A percentile compares a stretch with the other conserved stretches of the same genome.
phyloP scores from a whole-genome alignment of 1,284 basidiomycete species.

The Boletus smithii region DNA sequence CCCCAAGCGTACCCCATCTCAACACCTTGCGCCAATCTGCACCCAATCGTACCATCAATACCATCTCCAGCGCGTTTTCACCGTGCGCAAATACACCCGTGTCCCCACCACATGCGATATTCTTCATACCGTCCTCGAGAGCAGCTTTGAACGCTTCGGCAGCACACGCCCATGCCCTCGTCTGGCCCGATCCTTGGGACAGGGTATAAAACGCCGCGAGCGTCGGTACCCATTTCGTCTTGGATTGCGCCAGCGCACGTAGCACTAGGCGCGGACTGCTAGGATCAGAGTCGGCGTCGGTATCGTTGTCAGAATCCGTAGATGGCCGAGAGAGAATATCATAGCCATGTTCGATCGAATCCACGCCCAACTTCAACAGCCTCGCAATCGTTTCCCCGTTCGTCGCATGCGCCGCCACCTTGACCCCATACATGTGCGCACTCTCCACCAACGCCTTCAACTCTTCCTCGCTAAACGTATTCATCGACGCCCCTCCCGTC shows the following conservation, averaged over 20 bases:
- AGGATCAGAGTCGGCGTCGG: constrained; percentile 1
- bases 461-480: constrained; percentile 48
- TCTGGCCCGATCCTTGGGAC: constrained; percentile 13
- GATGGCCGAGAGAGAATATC: constrained; percentile 29
- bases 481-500: constrained; percentile 34
- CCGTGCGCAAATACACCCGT: constrained; percentile 66
- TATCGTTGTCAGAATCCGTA: neutral
- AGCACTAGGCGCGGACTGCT: constrained; percentile 15
- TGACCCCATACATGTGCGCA: constrained; percentile 51
- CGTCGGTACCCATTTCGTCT: constrained; percentile 57
- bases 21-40: constrained; percentile 52
- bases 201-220: constrained; percentile 49
- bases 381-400: constrained; percentile 38
- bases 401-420: constrained; percentile 58
- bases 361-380: constrained; percentile 40
- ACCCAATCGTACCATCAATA: constrained; percentile 56
- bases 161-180: constrained; percentile 39
- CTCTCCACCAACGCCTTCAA: constrained; percentile 49
- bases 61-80: constrained; percentile 58
- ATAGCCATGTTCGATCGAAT: constrained; percentile 50
- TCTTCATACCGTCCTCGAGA: constrained; percentile 40
- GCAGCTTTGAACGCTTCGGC: constrained; percentile 45
- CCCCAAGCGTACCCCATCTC: constrained; percentile 57
- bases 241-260: constrained; percentile 26
- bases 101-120: constrained; percentile 61